Evolutionary conservation across 164 flowering plant genomes (phyloP).

Genomic region (Chimonanthus praecox): DNA sequence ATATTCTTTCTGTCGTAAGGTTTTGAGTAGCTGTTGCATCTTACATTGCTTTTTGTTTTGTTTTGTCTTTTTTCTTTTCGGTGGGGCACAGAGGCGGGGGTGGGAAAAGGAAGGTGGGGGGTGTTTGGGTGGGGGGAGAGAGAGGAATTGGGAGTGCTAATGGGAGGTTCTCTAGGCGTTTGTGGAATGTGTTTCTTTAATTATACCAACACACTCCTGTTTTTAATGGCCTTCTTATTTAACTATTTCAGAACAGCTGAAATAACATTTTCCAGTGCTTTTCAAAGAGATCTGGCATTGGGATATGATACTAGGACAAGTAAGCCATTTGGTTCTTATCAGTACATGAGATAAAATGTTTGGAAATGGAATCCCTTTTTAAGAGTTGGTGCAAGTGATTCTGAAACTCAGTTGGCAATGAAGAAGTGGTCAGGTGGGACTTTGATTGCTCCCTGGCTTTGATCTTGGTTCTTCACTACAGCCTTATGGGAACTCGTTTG

Average conservation of each 20-base stretch:
- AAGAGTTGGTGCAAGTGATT: neutral
- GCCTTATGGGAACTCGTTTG: constrained; percentile 29
- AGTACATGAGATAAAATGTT: neutral
- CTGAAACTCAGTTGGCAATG: constrained; percentile 26
- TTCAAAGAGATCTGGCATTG: neutral
- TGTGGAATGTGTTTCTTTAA: neutral
- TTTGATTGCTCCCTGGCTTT: constrained; percentile 42
- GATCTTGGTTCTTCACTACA: constrained; percentile 51
- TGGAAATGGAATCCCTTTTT: neutral
- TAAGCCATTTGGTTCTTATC: neutral
- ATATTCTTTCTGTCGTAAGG: neutral
- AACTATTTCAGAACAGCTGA: neutral
- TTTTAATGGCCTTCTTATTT: neutral
- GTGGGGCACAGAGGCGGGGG: no score
- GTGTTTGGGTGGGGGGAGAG: no score
- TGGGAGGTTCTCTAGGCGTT: no score
- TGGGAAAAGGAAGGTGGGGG: no score
- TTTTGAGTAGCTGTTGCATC: neutral
- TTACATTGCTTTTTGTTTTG: neutral
- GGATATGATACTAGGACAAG: neutral
- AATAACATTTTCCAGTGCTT: neutral
- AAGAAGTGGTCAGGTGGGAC: constrained; percentile 78
- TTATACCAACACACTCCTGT: neutral
- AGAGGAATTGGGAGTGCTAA: no score
- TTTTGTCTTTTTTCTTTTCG: no score